Evolutionary conservation across 805 yeast genomes (phyloP), one percentile per base, ranked within the genome.

Genomic region (Metschnikowia santaceciliae): DNA sequence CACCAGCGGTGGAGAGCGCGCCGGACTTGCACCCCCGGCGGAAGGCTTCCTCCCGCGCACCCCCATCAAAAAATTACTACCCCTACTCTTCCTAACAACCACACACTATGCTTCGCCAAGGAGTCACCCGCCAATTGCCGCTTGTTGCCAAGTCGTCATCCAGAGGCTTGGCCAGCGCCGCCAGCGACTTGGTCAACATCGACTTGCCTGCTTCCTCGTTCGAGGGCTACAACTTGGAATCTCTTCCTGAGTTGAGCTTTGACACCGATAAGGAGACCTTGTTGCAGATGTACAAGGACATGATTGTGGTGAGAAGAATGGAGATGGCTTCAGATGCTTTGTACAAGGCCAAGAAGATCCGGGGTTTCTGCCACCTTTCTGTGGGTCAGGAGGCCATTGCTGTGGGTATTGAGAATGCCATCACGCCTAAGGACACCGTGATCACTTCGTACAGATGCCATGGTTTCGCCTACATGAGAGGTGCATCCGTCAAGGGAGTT

Each of bases 311-410:
- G 69, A 85, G 96, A 81, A 88, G 99, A 76, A 84, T 94, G 94
- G 99, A 94, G 78, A 92, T 94, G 96, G 96, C 97, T 39, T 84
- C 98, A 55, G 99, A 94, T 70, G 98, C 97, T 32, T 78, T 94
- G 58, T 94, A 94, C 80, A 94, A 94, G 79, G 96, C 98, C 65
- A 94, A 94, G 80, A 90, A 92, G 77, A 91, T 94, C 67, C 84
- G 98, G 79, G 99, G 99, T 63, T 94, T 94, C 85, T 94, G 99
- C 77, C 99, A 94, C 75, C 82, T 94, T 77, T 88, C 97, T 13
- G 90, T 89, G 57, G 99, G 99, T 66, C 99, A 94, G 78, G 99
- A 94, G 78, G 99, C 99, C 57, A 83, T 94, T 74, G 97, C 99
- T 56, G 97, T 92, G 56, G 99, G 99, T 71, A 90, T 94, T 61